phyloP scores from a whole-genome alignment of 345 rosid species.

The Rhodomyrtus tomentosa region DNA sequence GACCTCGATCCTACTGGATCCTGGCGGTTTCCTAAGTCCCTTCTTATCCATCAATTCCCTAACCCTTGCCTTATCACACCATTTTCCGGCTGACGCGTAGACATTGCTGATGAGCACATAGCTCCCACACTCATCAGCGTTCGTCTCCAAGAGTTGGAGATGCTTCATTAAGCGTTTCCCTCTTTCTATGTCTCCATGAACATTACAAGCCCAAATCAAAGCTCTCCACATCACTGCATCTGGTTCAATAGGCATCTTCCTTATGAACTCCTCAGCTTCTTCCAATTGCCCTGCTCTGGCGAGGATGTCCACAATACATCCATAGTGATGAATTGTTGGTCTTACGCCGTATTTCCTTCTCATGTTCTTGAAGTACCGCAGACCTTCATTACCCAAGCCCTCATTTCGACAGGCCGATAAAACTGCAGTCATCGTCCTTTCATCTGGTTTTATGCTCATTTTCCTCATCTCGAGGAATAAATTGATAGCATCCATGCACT shows the following conservation, averaged over 20 bases:
- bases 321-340: conserved; percentile 15
- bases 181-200: conserved; percentile 3
- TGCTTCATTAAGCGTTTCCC: conserved; percentile 8
- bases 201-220: conserved; percentile 18
- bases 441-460: conserved; percentile 10
- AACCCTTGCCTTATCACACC: conserved; percentile 3
- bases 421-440: conserved; percentile 16
- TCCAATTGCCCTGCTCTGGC: conserved; percentile 16
- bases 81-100: conserved; percentile 3
- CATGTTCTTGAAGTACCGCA: conserved; percentile 16
- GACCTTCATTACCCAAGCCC: conserved; percentile 15
- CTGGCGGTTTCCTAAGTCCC: conserved; percentile 5
- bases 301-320: conserved; percentile 27
- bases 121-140: conserved; percentile 1
- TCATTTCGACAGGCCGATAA: conserved; percentile 15
- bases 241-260: conserved; percentile 10
- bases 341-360: conserved; percentile 8
- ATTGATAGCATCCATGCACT: conserved; percentile 8
- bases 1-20: conserved; percentile 7
- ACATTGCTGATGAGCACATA: conserved; percentile 2
- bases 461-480: conserved; percentile 11
- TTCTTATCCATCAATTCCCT: conserved; percentile 2
- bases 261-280: conserved; percentile 12
- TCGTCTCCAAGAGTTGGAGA: background rate
- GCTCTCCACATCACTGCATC: conserved; percentile 25